Conservation (phyloP, 1,284 basidiomycete genomes). For the Malassezia slooffiae region DNA sequence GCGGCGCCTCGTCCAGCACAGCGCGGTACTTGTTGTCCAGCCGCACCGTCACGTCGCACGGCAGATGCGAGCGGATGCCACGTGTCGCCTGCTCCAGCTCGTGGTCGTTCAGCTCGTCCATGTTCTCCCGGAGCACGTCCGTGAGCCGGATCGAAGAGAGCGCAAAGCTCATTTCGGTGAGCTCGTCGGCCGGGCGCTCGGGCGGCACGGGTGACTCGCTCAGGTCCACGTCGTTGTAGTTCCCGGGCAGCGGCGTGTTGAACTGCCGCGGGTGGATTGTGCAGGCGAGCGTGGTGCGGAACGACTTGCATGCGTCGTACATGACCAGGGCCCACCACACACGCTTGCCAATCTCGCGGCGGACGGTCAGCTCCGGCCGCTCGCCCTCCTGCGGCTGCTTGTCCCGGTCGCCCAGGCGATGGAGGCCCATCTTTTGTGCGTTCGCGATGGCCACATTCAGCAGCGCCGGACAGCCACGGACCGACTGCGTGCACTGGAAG, state of each 20-base stretch:
- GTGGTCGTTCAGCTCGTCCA: slow-evolving; percentile 23
- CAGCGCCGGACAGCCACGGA: slow-evolving; percentile 15
- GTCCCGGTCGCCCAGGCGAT: slow-evolving; percentile 34
- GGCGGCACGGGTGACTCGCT: slow-evolving; percentile 21
- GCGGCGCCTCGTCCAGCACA: slow-evolving; percentile 26
- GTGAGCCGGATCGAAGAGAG: slow-evolving; percentile 27
- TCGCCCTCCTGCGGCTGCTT: slow-evolving; percentile 26
- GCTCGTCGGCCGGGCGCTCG: slow-evolving; percentile 22
- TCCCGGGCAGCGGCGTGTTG: slow-evolving; percentile 41
- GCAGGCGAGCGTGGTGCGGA: not conserved
- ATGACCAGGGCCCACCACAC: slow-evolving; percentile 41
- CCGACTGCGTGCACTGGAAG: slow-evolving; percentile 19
- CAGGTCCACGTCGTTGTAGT: slow-evolving; percentile 41
- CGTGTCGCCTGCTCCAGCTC: slow-evolving; percentile 19
- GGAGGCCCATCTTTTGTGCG: slow-evolving; percentile 37
- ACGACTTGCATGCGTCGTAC: slow-evolving; percentile 26
- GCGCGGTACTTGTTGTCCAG: slow-evolving; percentile 29
- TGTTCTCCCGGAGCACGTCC: slow-evolving; percentile 26
- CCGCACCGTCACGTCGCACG: slow-evolving; percentile 17
- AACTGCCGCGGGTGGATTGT: slow-evolving; percentile 29
- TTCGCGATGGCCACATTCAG: slow-evolving; percentile 36
- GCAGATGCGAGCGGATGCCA: slow-evolving; percentile 19
- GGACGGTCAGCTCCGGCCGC: slow-evolving; percentile 22
- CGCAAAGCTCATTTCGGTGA: slow-evolving; percentile 38
- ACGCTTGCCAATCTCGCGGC: slow-evolving; percentile 36